A percentile compares a stretch with the other conserved stretches of the same genome.
These are phyloP conservation scores for Trypanosoma brucei DNA, from an alignment of 208 protist genomes.

Conservation along the genomic window DNA sequence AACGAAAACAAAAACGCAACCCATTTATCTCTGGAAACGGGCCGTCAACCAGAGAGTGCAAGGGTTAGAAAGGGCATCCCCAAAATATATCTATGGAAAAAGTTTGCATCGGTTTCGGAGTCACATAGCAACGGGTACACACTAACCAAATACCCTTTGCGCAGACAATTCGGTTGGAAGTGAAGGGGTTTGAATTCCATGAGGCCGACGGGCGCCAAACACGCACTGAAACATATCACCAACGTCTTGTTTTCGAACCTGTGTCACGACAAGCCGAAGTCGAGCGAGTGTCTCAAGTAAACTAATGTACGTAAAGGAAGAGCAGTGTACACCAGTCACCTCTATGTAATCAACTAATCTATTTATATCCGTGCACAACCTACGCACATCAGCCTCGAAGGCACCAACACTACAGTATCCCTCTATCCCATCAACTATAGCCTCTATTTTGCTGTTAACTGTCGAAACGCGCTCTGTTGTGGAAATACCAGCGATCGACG, in stretches of 20 bases:
- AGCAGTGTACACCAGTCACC: conserved; percentile 11
- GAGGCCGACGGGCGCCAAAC: not conserved
- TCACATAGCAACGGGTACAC: not conserved
- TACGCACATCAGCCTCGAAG: conserved; percentile 17
- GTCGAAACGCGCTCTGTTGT: conserved; percentile 16
- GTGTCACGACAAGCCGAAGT: conserved; percentile 11
- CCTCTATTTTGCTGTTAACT: conserved; percentile 18
- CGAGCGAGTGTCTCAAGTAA: conserved; percentile 18
- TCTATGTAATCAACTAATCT: conserved; percentile 22
- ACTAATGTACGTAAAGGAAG: conserved; percentile 9
- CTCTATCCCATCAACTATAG: conserved; percentile 12
- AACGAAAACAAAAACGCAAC: too few relatives aligned
- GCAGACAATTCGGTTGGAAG: conserved; percentile 15
- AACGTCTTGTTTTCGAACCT: not conserved
- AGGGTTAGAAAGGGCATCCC: not conserved
- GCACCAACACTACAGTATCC: conserved; percentile 5
- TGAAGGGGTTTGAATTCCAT: conserved; percentile 21
- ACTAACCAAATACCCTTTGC: not conserved
- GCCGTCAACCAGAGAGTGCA: too few relatives aligned
- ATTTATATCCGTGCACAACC: conserved; percentile 26
- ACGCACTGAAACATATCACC: not conserved
- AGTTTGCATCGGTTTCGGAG: not conserved
- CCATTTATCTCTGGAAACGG: too few relatives aligned
- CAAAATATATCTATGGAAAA: not conserved
- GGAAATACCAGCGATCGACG: conserved; percentile 23